Conservation (phyloP, 2,329 filamentous ascomycete genomes). For the Fusarium poae region DNA sequence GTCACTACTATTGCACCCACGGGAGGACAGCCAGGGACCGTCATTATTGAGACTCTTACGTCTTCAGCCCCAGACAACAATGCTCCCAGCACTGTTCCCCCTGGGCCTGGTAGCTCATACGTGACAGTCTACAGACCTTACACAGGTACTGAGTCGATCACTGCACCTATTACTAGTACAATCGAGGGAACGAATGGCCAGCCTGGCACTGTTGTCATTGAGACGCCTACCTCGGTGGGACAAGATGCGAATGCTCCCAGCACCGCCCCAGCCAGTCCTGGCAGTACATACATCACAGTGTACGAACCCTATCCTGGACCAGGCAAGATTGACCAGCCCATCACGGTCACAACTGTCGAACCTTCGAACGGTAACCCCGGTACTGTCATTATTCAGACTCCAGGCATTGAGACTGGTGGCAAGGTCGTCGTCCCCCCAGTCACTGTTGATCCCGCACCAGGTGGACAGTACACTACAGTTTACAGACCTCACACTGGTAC, state of each 20-base stretch:
- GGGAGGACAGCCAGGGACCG: not conserved
- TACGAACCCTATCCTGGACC: constrained; percentile 33
- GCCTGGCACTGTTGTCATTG: constrained; percentile 31
- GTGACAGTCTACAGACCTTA: constrained; percentile 16
- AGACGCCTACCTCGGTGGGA: constrained; percentile 5
- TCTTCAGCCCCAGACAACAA: not conserved
- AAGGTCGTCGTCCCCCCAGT: constrained; percentile 27
- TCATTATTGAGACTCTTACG: not conserved
- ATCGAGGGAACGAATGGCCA: constrained; percentile 6
- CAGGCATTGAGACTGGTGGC: constrained; percentile 12
- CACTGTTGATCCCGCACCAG: constrained; percentile 18
- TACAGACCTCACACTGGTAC: constrained; percentile 30
- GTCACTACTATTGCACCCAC: not conserved
- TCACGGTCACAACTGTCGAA: constrained; percentile 33
- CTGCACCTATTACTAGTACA: constrained; percentile 2
- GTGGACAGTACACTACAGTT: constrained; percentile 23
- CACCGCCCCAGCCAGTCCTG: constrained; percentile 3
- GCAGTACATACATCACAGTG: constrained; percentile 19
- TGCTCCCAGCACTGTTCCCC: not conserved
- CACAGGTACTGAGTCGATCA: not conserved
- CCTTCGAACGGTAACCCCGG: constrained; percentile 24
- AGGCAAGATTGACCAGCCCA: constrained; percentile 18
- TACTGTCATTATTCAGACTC: constrained; percentile 34
- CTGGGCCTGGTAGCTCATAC: constrained; percentile 3
- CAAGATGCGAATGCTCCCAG: not conserved